A percentile compares a stretch with the other conserved stretches of the same genome.
phyloP scores from a whole-genome alignment of 2,329 filamentous ascomycete species.

The Domatiomyces catenatus region DNA sequence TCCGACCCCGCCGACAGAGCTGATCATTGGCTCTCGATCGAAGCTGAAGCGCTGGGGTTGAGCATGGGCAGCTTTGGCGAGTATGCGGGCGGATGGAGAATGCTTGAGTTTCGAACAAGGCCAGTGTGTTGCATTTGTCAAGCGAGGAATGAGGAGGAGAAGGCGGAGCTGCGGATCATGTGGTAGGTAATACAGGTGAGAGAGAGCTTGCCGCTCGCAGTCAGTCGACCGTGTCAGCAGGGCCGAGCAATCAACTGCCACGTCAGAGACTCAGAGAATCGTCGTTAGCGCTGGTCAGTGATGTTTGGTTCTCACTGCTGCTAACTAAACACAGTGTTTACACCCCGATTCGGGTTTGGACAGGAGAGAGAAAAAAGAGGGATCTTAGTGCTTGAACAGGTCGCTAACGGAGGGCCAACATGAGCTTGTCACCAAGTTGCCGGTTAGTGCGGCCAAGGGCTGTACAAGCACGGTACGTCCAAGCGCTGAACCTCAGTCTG shows the following conservation, averaged over 20 bases:
- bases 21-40: not conserved
- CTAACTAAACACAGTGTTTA: not conserved
- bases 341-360: not conserved
- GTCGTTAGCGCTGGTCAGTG: not conserved
- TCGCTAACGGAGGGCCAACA: not conserved
- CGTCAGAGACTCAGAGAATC: not conserved
- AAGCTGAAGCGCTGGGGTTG: not conserved
- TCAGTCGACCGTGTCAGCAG: too few relatives aligned
- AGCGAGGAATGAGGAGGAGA: not conserved
- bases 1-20: not conserved
- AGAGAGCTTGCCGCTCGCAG: too few relatives aligned
- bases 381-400: not conserved
- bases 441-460: not conserved
- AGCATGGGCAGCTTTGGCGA: slow-evolving; percentile 76
- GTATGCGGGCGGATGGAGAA: slow-evolving; percentile 49
- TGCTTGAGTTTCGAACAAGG: not conserved
- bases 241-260: not conserved
- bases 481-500: not conserved
- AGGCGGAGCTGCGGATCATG: too few relatives aligned
- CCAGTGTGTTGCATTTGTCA: not conserved
- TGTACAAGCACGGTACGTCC: not conserved
- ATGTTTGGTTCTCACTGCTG: not conserved
- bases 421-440: not conserved
- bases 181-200: too few relatives aligned
- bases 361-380: not conserved